A percentile compares a stretch with the other conserved stretches of the same genome.
phyloP scores from a whole-genome alignment of 1,284 basidiomycete species.

The Rhodotorula sp. region DNA sequence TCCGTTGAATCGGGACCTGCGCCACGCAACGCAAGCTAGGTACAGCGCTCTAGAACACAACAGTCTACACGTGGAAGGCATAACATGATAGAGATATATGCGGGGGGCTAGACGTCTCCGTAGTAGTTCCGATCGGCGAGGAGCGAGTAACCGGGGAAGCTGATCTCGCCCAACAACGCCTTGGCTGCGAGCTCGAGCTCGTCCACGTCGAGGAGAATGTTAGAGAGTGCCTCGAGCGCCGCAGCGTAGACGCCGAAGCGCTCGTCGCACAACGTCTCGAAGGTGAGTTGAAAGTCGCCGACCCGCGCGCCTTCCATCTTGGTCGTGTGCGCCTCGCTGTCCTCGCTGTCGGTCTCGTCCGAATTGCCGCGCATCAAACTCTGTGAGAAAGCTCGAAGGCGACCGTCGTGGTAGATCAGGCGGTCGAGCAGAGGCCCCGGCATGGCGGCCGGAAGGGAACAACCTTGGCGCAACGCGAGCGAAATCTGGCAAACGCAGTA shows the following conservation, averaged over 20 bases:
- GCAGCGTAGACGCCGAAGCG: conserved; percentile 3
- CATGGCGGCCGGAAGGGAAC: conserved; percentile 24
- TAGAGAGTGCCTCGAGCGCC: conserved; percentile 11
- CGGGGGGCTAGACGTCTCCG: not conserved
- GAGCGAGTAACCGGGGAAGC: conserved; percentile 7
- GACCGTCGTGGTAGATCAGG: conserved; percentile 33
- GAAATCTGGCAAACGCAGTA: conserved; percentile 16
- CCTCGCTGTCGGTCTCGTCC: not conserved
- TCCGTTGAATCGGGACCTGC: not conserved
- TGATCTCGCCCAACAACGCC: conserved; percentile 22
- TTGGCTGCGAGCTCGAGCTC: conserved; percentile 24
- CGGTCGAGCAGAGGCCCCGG: conserved; percentile 38
- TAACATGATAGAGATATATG: not conserved
- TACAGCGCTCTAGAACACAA: not conserved
- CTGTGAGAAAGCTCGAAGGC: conserved; percentile 6
- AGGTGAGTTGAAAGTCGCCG: conserved; percentile 17
- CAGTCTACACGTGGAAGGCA: not conserved
- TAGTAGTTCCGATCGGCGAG: not conserved
- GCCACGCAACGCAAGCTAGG: not conserved
- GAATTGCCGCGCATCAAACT: not conserved
- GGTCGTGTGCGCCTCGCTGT: not conserved
- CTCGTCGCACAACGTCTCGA: conserved; percentile 17
- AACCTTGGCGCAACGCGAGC: conserved; percentile 28
- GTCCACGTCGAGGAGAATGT: conserved; percentile 28
- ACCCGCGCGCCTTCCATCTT: conserved; percentile 27